phyloP scores from a whole-genome alignment of 2,329 filamentous ascomycete species.

The Fusarium citri region DNA sequence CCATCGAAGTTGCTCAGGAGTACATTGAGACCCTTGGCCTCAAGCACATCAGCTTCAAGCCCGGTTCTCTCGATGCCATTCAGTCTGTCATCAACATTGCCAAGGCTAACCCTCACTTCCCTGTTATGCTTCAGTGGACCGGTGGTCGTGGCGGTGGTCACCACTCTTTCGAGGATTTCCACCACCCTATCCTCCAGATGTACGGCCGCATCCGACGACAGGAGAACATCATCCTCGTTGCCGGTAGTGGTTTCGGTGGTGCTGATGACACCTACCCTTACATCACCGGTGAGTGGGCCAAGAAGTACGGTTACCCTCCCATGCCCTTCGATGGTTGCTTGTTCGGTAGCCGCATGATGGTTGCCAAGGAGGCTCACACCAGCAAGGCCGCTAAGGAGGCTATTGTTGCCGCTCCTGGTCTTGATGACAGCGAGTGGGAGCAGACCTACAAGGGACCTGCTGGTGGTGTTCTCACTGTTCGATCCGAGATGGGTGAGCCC shows the following conservation, averaged over 20 bases:
- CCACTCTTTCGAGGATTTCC: constrained; percentile 96
- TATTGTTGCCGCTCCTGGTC: constrained; percentile 85
- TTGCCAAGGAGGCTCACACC: constrained; percentile 90
- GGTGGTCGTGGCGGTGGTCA: constrained; percentile 93
- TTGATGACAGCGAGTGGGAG: constrained; percentile 88
- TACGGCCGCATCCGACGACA: constrained; percentile 88
- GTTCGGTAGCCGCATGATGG: constrained; percentile 95
- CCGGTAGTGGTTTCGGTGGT: constrained; percentile 91
- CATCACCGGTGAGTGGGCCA: constrained; percentile 89
- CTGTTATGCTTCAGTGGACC: constrained; percentile 94
- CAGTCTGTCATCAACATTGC: constrained; percentile 92
- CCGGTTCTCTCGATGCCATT: constrained; percentile 88
- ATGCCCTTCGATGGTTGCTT: constrained; percentile 96
- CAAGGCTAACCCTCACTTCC: constrained; percentile 92
- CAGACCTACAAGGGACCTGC: constrained; percentile 91
- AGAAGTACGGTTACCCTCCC: constrained; percentile 84
- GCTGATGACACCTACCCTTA: constrained; percentile 93
- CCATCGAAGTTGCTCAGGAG: constrained; percentile 90
- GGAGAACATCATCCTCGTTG: constrained; percentile 88
- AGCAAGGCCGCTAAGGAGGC: constrained; percentile 89
- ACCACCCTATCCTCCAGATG: constrained; percentile 90
- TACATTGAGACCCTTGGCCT: constrained; percentile 93
- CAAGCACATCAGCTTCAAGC: constrained; percentile 96
- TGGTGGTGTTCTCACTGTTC: constrained; percentile 94
- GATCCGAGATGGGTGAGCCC: constrained; percentile 99